phyloP scores from a whole-genome alignment of 1,284 basidiomycete genomes.

The Schizophyllum amplum region DNA sequence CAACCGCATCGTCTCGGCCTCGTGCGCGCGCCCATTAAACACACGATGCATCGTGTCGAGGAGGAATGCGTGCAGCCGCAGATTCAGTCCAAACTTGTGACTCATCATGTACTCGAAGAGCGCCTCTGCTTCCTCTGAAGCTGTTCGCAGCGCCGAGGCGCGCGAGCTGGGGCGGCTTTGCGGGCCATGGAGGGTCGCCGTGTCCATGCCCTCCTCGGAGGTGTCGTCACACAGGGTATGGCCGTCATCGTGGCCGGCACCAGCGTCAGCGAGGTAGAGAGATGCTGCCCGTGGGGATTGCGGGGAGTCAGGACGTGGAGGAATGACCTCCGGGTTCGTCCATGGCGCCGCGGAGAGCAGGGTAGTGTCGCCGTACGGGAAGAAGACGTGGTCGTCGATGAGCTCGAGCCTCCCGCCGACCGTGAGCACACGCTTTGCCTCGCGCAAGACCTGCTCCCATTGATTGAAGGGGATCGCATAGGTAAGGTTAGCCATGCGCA shows the following conservation, averaged over 20 bases:
- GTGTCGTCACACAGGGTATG: neutral
- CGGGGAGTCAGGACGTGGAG: neutral
- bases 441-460: conserved; percentile 38
- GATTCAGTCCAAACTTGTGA: conserved; percentile 26
- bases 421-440: conserved; percentile 39
- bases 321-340: neutral
- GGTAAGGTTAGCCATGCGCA: conserved; percentile 46
- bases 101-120: conserved; percentile 31
- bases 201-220: neutral
- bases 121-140: conserved; percentile 24
- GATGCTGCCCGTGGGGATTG: neutral
- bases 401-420: conserved; percentile 42
- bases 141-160: neutral
- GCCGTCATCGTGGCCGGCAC: neutral
- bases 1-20: conserved; percentile 5
- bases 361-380: conserved; percentile 24
- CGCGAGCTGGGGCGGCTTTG: no score
- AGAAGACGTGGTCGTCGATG: conserved; percentile 43
- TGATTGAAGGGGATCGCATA: conserved; percentile 26
- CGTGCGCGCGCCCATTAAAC: conserved; percentile 18
- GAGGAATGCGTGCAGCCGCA: conserved; percentile 24
- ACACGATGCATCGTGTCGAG: conserved; percentile 23
- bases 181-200: neutral
- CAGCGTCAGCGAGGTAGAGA: neutral
- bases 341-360: neutral